Conservation (phyloP, 768 basidiomycete genomes). For the Calocera cornea region DNA sequence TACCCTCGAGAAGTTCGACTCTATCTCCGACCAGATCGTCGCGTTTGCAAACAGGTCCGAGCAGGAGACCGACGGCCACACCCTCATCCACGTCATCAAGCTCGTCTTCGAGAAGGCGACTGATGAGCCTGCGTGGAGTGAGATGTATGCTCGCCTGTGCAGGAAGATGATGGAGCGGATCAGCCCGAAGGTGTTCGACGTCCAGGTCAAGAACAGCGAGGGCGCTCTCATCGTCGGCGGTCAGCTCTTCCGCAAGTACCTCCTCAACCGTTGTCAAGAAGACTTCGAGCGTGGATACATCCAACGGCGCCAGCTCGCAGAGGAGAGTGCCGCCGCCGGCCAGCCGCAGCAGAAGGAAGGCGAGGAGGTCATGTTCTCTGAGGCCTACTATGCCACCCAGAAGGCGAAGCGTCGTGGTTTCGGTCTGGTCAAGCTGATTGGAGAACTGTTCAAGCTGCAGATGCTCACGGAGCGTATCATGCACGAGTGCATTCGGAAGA, state of each 20-base stretch:
- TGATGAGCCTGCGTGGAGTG: constrained; percentile 88
- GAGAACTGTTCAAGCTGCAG: constrained; percentile 96
- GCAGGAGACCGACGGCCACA: constrained; percentile 84
- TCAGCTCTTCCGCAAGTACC: constrained; percentile 89
- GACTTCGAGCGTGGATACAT: constrained; percentile 97
- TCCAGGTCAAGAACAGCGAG: constrained; percentile 64
- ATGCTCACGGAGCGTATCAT: constrained; percentile 98
- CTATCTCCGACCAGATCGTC: constrained; percentile 91
- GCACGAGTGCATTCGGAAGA: constrained; percentile 95
- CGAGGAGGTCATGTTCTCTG: constrained; percentile 73
- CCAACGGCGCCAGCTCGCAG: constrained; percentile 71
- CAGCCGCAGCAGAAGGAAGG: constrained; percentile 39
- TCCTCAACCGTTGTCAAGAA: constrained; percentile 91
- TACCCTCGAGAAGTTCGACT: constrained; percentile 92
- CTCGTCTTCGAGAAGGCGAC: constrained; percentile 96
- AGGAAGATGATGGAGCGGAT: constrained; percentile 93
- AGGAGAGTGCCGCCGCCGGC: constrained; percentile 36
- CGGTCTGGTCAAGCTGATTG: constrained; percentile 94
- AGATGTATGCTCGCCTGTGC: constrained; percentile 94
- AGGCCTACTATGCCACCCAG: constrained; percentile 91
- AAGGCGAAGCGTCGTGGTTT: constrained; percentile 96
- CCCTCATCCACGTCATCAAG: constrained; percentile 88
- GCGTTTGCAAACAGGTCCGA: constrained; percentile 88
- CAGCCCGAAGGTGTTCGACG: constrained; percentile 75
- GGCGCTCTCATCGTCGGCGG: constrained; percentile 88